Conservation (phyloP, 352 stramenopile species). For the Globisporangium mamillatum region DNA sequence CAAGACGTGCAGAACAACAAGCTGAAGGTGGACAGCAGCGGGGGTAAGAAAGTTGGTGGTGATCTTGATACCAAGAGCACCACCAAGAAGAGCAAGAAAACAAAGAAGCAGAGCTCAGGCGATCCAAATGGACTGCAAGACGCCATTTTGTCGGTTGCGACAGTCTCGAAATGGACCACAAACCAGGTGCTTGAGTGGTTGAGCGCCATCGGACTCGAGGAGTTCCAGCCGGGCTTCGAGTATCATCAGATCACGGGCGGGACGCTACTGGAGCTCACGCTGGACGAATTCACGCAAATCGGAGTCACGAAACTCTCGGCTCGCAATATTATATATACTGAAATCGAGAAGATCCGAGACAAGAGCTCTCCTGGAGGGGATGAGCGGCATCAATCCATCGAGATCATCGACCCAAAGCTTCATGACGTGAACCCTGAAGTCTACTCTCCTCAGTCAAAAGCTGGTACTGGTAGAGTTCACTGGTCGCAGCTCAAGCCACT, state of each 20-base stretch:
- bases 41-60: background rate
- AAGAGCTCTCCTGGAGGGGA: conserved; percentile 4
- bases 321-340: conserved; percentile 52
- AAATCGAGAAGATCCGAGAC: conserved; percentile 49
- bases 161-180: conserved; percentile 48
- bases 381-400: conserved; percentile 8
- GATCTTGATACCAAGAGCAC: background rate
- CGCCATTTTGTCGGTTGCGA: conserved; percentile 34
- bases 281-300: conserved; percentile 47
- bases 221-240: conserved; percentile 69
- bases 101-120: background rate
- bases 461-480: conserved; percentile 24
- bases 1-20: conserved; percentile 53
- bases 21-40: background rate
- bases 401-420: conserved; percentile 67
- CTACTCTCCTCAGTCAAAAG: conserved; percentile 20
- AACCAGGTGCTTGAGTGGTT: conserved; percentile 70
- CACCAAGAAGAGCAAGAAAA: conserved; percentile 24
- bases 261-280: conserved; percentile 39
- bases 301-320: conserved; percentile 52
- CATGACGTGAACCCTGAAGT: conserved; percentile 36
- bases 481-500: conserved; percentile 75
- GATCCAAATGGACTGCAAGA: background rate
- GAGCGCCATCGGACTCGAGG: conserved; percentile 44
- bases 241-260: conserved; percentile 73